Base-by-base conservation (phyloP, 345 rosid species). In the Arabidopsis suecica region DNA sequence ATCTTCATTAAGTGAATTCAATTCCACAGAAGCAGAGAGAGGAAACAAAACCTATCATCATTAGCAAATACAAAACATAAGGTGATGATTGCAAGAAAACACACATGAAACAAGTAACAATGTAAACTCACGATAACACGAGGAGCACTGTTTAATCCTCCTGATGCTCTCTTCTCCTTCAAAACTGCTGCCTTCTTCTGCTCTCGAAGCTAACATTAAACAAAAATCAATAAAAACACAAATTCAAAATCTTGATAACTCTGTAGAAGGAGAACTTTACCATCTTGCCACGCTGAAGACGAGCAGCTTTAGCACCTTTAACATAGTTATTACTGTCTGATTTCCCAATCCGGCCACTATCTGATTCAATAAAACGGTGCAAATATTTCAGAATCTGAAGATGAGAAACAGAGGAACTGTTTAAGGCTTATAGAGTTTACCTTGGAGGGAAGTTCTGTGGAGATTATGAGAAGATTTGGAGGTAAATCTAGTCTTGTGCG, bases 211-310 rank as follows among this genome's bases (percentile, higher is more conserved):
- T 20, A 20, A 20, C 22, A 20, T 20, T 20, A 20, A 20, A 20
- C 22, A 20, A 20, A 20, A 20, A 20, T 20, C 22, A 20, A 20
- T 20, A 20, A 20, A 20, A 20, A 20, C 22, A 20, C 22, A 20
- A 20, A 20, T 20, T 20, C 22, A 20, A 20, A 20, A 20, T 20
- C 22, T 20, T 20, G 22, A 20, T 20, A 20, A 20, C 22, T 20
- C 22, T 20, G 22, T 20, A 20, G 22, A 20, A 20, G 22, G 22
- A 20, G 22, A 20, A 20, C 22, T 20, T 20, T 20, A 20, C 22
- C 98, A 88, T 92, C 83, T 89, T 92, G 73, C 78, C 84, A 49
- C 86, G 97, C 82, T 95, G 97, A 59, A 85, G 40, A 60, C 97
- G 84, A 65, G 86, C 92, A 77, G 89, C 86, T 61, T 77, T 83